Evolutionary conservation across 129 eudicot species (phyloP).

Genomic region (Artemisia annua): DNA sequence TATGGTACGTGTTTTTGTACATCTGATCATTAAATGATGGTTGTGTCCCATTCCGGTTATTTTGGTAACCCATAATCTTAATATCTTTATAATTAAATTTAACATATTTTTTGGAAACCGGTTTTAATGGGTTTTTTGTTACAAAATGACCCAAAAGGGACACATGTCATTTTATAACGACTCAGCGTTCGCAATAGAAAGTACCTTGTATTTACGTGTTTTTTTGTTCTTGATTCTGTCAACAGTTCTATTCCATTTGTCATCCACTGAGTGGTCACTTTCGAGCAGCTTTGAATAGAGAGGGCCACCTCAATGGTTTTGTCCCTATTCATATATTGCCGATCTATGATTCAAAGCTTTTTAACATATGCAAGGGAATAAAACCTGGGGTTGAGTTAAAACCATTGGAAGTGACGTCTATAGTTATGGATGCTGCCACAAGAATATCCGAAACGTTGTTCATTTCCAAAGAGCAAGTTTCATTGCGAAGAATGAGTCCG

Average conservation of each 20-base stretch:
- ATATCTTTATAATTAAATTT: too few relatives aligned
- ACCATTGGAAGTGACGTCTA: conserved; percentile 48
- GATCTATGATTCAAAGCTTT: conserved; percentile 62
- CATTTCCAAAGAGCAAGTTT: conserved; percentile 49
- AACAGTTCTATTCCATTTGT: conserved; percentile 61
- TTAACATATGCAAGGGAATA: conserved; percentile 70
- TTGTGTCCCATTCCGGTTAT: too few relatives aligned
- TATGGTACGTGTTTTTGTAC: too few relatives aligned
- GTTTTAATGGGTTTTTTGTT: too few relatives aligned
- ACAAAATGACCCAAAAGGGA: too few relatives aligned
- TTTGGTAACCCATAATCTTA: too few relatives aligned
- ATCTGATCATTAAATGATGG: too few relatives aligned
- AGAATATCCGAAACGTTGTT: conserved; percentile 41
- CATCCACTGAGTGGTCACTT: conserved; percentile 91
- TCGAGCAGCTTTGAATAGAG: conserved; percentile 73
- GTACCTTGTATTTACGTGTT: neutral
- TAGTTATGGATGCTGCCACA: conserved; percentile 52
- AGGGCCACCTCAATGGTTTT: conserved; percentile 55
- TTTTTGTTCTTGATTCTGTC: conserved; percentile 26
- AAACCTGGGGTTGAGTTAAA: conserved; percentile 56
- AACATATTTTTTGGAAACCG: too few relatives aligned
- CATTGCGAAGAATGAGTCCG: conserved; percentile 54
- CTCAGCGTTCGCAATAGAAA: too few relatives aligned
- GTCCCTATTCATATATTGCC: conserved; percentile 67
- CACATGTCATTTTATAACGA: too few relatives aligned